Evolutionary conservation across 352 stramenopile species (phyloP), one percentile per base, ranked within the genome.

Genomic region (Phytophthora agathidicida): DNA sequence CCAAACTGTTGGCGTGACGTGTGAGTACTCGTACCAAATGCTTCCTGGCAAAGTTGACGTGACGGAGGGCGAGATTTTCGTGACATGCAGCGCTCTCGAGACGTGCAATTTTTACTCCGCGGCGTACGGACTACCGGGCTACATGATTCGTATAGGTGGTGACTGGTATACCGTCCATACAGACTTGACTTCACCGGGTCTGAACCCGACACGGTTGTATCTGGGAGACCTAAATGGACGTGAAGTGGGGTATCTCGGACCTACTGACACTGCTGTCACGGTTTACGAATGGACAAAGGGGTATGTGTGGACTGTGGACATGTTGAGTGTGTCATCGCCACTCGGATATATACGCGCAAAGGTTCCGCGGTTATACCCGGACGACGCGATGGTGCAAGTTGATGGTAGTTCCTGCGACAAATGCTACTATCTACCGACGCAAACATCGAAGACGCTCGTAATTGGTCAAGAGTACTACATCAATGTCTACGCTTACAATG

Each of bases 401-500:
- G 50, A 37, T 5, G 81, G 78, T 4, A 78, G 55, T 33, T 26
- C 72, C 11, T 91, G 81, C 28, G 22, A 49, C 30, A 89, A 86
- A 54, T 91, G 81, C 60, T 88, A 91, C 51, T 88, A 89, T 51
- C 20, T 91, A 1, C 79, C 81, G 0, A 75, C 58, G 0, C 70
- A 85, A 36, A 83, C 81, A 6, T 80, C 64, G 9, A 86, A 72
- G 41, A 80, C 65, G 27, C 65, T 90, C 3, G 55, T 41, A 5
- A 53, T 58, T n/a, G 91, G 84, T 2, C 83, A 84, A 11, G 49
- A 76, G 16, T 96, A 97, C 57, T 93, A 92, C 43, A 60, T 98
- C 11, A 77, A 96, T 47, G 87, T 98, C n/a, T 91, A 81, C 47
- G 83, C 80, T 9, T 89, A 82, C 53, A 97, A 97, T 27, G 58